Conservation (phyloP, 2,329 filamentous ascomycete species). For the Alternaria sp. region DNA sequence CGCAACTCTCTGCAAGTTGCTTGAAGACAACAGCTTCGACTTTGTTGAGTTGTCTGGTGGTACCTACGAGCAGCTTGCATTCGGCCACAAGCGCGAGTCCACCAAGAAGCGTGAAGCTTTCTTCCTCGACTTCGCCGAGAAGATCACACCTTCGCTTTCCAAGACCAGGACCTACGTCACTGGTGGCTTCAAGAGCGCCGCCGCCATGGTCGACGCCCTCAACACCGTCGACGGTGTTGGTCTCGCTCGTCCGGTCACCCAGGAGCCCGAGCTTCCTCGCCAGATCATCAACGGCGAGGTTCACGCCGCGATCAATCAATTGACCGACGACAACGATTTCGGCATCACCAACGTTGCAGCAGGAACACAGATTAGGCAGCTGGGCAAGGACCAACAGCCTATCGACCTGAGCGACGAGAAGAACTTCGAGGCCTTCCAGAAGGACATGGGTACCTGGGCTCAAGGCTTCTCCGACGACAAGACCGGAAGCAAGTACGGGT, state of each 20-base stretch:
- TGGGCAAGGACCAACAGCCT: conserved; percentile 61
- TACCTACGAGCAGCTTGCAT: conserved; percentile 63
- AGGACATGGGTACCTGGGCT: conserved; percentile 56
- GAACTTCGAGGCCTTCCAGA: conserved; percentile 56
- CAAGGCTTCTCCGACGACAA: conserved; percentile 50
- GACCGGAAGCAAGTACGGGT: conserved; percentile 52
- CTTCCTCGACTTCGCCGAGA: conserved; percentile 65
- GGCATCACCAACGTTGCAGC: conserved; percentile 54
- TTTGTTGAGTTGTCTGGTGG: conserved; percentile 67
- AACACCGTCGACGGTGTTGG: conserved; percentile 66
- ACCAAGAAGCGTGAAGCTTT: conserved; percentile 64
- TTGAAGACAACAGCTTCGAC: conserved; percentile 60
- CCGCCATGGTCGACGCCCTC: conserved; percentile 65
- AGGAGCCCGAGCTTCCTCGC: conserved; percentile 57
- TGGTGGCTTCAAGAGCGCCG: conserved; percentile 62
- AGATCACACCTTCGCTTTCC: conserved; percentile 59
- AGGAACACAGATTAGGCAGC: conserved; percentile 59
- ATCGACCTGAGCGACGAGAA: conserved; percentile 58
- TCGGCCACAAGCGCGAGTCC: conserved; percentile 60
- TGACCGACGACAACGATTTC: conserved; percentile 61
- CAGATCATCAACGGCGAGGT: conserved; percentile 54
- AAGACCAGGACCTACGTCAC: conserved; percentile 66
- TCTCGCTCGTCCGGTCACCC: conserved; percentile 60
- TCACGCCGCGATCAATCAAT: conserved; percentile 55
- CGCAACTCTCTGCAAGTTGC: conserved; percentile 53